A percentile compares a stretch with the other conserved stretches of the same genome.
Conservation (phyloP, 345 rosid species). For the Arabidopsis suecica region DNA sequence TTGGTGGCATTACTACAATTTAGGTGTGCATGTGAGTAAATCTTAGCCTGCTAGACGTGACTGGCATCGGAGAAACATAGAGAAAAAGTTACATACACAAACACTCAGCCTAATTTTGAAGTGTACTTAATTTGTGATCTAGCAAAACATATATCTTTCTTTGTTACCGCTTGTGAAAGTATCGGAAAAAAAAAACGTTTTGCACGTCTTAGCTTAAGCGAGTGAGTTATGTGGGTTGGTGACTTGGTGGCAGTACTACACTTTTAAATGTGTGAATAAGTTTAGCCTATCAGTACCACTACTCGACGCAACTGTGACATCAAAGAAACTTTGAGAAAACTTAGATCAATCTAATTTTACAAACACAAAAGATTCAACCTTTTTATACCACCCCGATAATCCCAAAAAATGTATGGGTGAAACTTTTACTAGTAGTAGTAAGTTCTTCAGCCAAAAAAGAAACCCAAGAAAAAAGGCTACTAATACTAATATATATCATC, state of each 20-base stretch:
- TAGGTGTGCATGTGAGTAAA: not conserved
- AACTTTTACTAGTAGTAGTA: constrained; percentile 5
- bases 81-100: constrained; percentile 8
- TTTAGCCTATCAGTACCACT: not conserved
- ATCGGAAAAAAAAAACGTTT: no score
- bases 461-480: not conserved
- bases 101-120: not conserved
- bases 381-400: constrained; percentile 31
- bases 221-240: constrained; percentile 28
- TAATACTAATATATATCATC: constrained; percentile 8
- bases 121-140: no score
- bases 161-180: no score
- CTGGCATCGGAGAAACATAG: not conserved
- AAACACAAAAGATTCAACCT: constrained; percentile 9
- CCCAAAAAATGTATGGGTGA: constrained; percentile 18
- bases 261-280: no score
- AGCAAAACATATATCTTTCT: no score
- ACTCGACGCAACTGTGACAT: not conserved
- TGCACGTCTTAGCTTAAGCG: not conserved
- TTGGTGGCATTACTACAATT: constrained; percentile 24
- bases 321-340: not conserved
- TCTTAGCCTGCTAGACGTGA: constrained; percentile 4
- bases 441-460: constrained; percentile 5
- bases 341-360: constrained; percentile 14
- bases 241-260: constrained; percentile 18